These are phyloP conservation scores for Plantago rigida DNA, from an alignment of 305 asterid species.

Conservation along the genomic window DNA sequence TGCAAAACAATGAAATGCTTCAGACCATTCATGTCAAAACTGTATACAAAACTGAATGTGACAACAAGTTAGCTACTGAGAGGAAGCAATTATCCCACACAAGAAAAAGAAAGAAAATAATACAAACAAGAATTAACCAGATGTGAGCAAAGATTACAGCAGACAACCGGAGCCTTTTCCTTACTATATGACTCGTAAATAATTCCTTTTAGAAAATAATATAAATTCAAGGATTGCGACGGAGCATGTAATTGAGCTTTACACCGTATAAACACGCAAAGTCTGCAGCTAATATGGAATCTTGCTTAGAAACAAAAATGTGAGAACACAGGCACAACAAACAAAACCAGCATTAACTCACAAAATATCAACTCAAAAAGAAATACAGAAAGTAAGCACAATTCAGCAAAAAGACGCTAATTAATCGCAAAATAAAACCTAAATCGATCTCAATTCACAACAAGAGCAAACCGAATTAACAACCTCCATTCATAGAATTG, in stretches of 20 bases:
- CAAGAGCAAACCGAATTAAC: conserved; percentile 20
- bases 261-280: neutral
- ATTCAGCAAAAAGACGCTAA: neutral
- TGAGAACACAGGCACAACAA: neutral
- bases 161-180: neutral
- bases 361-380: neutral
- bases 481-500: conserved; percentile 22
- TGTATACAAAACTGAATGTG: neutral
- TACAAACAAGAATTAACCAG: no score
- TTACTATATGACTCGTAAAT: neutral
- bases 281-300: neutral
- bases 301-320: neutral
- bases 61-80: no score
- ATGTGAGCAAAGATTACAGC: neutral
- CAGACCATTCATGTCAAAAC: neutral
- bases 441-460: conserved; percentile 12
- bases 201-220: neutral
- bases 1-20: neutral
- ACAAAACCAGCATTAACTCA: neutral
- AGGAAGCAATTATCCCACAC: no score
- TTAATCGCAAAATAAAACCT: conserved; percentile 6
- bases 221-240: conserved; percentile 3
- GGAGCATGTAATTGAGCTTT: neutral
- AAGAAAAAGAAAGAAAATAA: no score
- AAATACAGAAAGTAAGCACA: neutral